These are phyloP conservation scores for Scleroderma citrinum DNA, from an alignment of 768 basidiomycete genomes.

Conservation along the genomic window DNA sequence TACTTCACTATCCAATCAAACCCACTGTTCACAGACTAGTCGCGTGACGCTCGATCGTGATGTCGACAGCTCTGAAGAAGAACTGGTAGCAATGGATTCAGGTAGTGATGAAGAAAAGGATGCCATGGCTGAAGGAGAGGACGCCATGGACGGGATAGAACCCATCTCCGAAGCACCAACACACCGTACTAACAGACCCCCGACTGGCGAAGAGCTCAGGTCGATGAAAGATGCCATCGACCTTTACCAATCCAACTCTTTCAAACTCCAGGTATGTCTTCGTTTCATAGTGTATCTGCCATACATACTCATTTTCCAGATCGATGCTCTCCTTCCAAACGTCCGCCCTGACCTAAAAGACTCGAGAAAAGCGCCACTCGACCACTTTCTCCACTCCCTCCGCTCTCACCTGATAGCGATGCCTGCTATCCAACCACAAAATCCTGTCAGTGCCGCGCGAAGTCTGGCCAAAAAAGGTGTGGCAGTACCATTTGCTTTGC, in stretches of 20 bases:
- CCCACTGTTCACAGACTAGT: neutral
- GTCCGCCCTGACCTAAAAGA: slow-evolving; percentile 52
- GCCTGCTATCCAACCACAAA: slow-evolving; percentile 48
- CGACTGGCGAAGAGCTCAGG: slow-evolving; percentile 65
- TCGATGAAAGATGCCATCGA: slow-evolving; percentile 68
- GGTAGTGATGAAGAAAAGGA: neutral
- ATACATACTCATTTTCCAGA: slow-evolving; percentile 38
- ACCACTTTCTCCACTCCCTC: slow-evolving; percentile 61
- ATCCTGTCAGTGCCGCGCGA: slow-evolving; percentile 63
- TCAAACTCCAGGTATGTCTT: slow-evolving; percentile 70
- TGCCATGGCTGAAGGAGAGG: neutral
- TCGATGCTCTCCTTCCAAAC: slow-evolving; percentile 75
- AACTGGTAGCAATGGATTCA: neutral
- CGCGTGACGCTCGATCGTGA: neutral
- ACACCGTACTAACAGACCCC: slow-evolving; percentile 38
- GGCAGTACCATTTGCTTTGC: slow-evolving; percentile 62
- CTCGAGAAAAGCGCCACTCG: slow-evolving; percentile 50
- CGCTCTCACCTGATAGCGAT: slow-evolving; percentile 60
- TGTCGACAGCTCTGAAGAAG: neutral
- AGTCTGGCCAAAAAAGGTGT: slow-evolving; percentile 48
- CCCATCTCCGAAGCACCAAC: neutral
- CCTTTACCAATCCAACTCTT: slow-evolving; percentile 70
- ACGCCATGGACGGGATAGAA: neutral
- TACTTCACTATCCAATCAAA: neutral
- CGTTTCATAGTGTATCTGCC: neutral